These are phyloP conservation scores for Ophiocordyceps australis DNA, from an alignment of 2,329 filamentous ascomycete species.

Conservation along the genomic window DNA sequence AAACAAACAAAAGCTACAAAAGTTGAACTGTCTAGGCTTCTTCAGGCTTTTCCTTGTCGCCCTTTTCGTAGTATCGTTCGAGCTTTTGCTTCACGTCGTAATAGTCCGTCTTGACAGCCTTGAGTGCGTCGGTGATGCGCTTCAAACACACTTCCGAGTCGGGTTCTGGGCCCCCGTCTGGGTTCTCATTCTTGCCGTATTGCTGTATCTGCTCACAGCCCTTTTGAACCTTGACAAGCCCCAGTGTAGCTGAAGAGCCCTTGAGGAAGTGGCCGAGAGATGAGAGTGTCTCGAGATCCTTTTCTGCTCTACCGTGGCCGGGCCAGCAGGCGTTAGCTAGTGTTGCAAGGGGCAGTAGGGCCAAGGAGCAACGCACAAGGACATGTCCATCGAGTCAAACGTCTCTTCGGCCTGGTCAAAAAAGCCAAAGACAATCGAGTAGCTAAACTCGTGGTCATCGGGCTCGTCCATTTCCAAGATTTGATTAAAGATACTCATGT, in stretches of 20 bases:
- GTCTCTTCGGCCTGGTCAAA: constrained; percentile 82
- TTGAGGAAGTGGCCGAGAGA: constrained; percentile 90
- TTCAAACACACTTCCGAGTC: constrained; percentile 51
- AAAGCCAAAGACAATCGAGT: constrained; percentile 76
- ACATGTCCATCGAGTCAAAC: constrained; percentile 66
- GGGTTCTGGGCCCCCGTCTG: constrained; percentile 48
- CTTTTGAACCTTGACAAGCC: constrained; percentile 78
- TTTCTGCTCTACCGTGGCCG: constrained; percentile 31
- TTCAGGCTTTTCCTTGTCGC: constrained; percentile 2
- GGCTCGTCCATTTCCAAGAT: constrained; percentile 98
- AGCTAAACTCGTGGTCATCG: constrained; percentile 71
- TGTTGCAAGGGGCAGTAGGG: not conserved
- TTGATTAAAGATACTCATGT: constrained; percentile 69
- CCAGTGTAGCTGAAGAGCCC: constrained; percentile 87
- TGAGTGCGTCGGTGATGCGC: constrained; percentile 52
- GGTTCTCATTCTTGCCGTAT: constrained; percentile 67
- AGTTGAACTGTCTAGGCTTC: not conserved
- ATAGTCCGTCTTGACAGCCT: constrained; percentile 60
- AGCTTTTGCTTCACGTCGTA: constrained; percentile 52
- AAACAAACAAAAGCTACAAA: too few relatives aligned
- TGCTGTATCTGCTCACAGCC: constrained; percentile 95
- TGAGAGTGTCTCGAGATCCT: constrained; percentile 59
- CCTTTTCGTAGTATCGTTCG: constrained; percentile 39
- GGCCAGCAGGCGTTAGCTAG: constrained; percentile 2
- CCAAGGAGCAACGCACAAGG: constrained; percentile 45